phyloP scores from a whole-genome alignment of 495 filamentous ascomycete species.

The Alectoria sarmentosa region DNA sequence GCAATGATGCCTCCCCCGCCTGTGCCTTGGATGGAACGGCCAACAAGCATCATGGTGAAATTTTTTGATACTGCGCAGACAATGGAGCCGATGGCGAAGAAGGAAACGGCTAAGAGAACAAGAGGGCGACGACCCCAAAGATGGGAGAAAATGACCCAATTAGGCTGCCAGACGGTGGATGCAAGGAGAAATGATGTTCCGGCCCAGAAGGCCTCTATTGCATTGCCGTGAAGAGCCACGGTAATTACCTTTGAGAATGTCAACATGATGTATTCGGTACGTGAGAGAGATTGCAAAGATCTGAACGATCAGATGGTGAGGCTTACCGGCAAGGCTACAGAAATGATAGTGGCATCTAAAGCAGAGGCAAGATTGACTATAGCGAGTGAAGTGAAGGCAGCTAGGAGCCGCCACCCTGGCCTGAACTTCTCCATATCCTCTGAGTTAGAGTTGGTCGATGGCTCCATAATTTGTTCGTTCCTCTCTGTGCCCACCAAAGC shows the following conservation, averaged over 20 bases:
- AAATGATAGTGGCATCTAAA: conserved; percentile 52
- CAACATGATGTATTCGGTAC: not conserved
- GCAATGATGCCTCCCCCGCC: conserved; percentile 32
- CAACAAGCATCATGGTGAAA: conserved; percentile 26
- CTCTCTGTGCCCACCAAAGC: not conserved
- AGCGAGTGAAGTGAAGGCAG: conserved; percentile 40
- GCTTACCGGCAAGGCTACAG: conserved; percentile 49
- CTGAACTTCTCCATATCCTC: conserved; percentile 26
- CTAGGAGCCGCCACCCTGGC: conserved; percentile 32
- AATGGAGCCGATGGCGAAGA: conserved; percentile 26
- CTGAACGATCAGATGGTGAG: not conserved
- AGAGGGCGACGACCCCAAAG: conserved; percentile 43
- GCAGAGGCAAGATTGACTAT: conserved; percentile 48
- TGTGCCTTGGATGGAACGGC: conserved; percentile 34
- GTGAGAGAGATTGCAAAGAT: no score
- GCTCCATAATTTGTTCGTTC: not conserved
- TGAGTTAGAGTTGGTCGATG: not conserved
- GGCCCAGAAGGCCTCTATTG: conserved; percentile 48
- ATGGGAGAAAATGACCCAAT: conserved; percentile 37
- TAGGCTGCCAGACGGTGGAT: conserved; percentile 30
- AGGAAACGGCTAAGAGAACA: conserved; percentile 8
- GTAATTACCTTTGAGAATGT: conserved; percentile 4
- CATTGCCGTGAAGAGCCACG: conserved; percentile 9
- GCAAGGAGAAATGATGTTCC: conserved; percentile 51
- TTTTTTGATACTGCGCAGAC: conserved; percentile 22